Evolutionary conservation across 176 grass and related monocot species (phyloP), one percentile per base, ranked within the genome.

Genomic region (Oryza longistaminata): DNA sequence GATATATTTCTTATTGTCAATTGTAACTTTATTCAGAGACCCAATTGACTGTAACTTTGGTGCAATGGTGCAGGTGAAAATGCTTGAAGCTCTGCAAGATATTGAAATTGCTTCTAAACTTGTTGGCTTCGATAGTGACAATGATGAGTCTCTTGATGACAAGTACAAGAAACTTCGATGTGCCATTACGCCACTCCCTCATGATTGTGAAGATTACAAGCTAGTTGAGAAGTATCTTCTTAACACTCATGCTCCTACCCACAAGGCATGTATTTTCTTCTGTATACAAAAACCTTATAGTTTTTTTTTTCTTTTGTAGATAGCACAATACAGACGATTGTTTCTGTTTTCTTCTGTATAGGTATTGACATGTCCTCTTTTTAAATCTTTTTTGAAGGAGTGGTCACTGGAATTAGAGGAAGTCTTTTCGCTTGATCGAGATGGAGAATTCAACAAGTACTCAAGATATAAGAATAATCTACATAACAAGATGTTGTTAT

Each of bases 61-160:
- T 43, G 42, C 9, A 43, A 43, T 43, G 53, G n/a, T 85, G 48
- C 76, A 98, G 95, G 90, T 82, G 49, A 98, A 95, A 93, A 98
- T 98, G 93, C 91, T 98, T 25, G 95, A 98, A 90, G 91, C 93
- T 79, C 91, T 98, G 80, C 91, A 98, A 75, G 91, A 95, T 85
- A 98, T 98, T 81, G 95, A 98, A 93, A 98, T 98, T 50, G 95
- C 95, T 90, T 98, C 95, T 50, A 95, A 71, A 87, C 74, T 98
- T 71, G 93, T 98, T 82, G 91, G 95, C 77, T 98, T 98, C 16
- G 95, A 93, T 83, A 69, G 80, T 52, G 91, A 92, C 66, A 87
- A 78, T 27, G 93, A 88, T 87, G 93, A 93, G 85, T 92, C 95
- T 74, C 72, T 98, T 92, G 95, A 98, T 83, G 87, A 91, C 12